A percentile compares a stretch with the other conserved stretches of the same genome.
These are phyloP conservation scores for Aspergillus arachidicola DNA, from an alignment of 2,329 filamentous ascomycete genomes.

Conservation along the genomic window DNA sequence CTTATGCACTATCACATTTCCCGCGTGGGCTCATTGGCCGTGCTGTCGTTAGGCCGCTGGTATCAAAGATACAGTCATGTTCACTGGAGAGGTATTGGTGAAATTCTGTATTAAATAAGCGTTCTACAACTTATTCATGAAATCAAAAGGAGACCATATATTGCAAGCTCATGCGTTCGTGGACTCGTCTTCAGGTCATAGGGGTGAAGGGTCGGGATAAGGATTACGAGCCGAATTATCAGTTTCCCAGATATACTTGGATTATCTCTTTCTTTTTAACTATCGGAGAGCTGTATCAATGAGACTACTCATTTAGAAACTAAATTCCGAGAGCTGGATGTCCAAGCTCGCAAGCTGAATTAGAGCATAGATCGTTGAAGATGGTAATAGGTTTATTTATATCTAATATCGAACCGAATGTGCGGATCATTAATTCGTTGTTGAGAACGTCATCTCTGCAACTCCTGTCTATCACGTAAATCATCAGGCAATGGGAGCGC, in stretches of 20 bases:
- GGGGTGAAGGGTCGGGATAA: background rate
- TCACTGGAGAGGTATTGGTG: background rate
- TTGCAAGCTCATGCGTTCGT: background rate
- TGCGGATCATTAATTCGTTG: conserved; percentile 34
- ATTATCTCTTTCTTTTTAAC: conserved; percentile 16
- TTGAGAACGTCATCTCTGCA: conserved; percentile 36
- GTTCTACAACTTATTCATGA: conserved; percentile 1
- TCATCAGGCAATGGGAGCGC: conserved; percentile 16
- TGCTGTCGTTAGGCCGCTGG: background rate
- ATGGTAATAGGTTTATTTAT: conserved; percentile 17
- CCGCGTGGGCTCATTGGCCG: background rate
- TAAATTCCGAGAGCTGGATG: background rate
- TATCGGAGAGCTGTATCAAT: conserved; percentile 5
- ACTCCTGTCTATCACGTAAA: conserved; percentile 20
- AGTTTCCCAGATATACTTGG: conserved; percentile 10
- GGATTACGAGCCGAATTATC: conserved; percentile 2
- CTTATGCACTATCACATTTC: background rate
- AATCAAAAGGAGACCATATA: background rate
- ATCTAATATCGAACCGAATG: conserved; percentile 17
- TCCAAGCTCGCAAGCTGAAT: background rate
- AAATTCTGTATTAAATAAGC: background rate
- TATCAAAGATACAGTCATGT: background rate
- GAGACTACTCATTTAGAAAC: background rate
- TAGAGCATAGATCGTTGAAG: background rate
- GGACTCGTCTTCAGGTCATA: background rate